Conservation (phyloP, 306 rosid genomes). For the Echinosophora koreensis region DNA sequence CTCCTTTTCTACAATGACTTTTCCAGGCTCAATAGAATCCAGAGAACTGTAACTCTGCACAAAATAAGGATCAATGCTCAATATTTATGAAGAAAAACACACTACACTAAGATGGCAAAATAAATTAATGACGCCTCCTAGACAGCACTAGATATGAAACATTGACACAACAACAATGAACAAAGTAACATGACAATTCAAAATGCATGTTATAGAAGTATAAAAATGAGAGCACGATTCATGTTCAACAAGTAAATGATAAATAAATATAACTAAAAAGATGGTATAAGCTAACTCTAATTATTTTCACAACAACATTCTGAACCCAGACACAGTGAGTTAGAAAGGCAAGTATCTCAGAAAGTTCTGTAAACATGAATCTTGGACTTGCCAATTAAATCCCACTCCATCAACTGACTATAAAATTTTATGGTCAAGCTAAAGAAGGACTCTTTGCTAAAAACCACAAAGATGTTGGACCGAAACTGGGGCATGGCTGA, state of each 20-base stretch:
- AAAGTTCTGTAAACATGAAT: not conserved
- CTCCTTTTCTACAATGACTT: constrained; percentile 65
- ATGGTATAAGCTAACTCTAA: constrained; percentile 1
- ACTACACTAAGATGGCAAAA: constrained; percentile 15
- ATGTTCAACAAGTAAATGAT: constrained; percentile 11
- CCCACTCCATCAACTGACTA: not conserved
- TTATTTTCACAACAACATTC: constrained; percentile 11
- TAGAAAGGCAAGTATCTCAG: constrained; percentile 15
- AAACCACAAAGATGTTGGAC: not conserved
- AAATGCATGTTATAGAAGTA: not conserved
- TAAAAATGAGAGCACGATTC: not conserved
- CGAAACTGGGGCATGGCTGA: not conserved
- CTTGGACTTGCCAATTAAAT: not conserved
- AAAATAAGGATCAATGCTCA: constrained; percentile 38
- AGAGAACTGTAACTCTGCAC: constrained; percentile 74
- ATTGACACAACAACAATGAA: not conserved
- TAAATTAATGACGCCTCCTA: not conserved
- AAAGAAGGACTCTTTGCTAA: not conserved
- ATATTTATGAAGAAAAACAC: constrained; percentile 23
- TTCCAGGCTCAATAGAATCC: constrained; percentile 75
- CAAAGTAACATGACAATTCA: constrained; percentile 11
- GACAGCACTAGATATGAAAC: constrained; percentile 26
- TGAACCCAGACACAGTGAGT: not conserved
- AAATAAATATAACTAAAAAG: not conserved
- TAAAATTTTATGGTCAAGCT: not conserved